Conservation (phyloP, 108 stramenopile genomes). For the Skeletonema grethae region DNA sequence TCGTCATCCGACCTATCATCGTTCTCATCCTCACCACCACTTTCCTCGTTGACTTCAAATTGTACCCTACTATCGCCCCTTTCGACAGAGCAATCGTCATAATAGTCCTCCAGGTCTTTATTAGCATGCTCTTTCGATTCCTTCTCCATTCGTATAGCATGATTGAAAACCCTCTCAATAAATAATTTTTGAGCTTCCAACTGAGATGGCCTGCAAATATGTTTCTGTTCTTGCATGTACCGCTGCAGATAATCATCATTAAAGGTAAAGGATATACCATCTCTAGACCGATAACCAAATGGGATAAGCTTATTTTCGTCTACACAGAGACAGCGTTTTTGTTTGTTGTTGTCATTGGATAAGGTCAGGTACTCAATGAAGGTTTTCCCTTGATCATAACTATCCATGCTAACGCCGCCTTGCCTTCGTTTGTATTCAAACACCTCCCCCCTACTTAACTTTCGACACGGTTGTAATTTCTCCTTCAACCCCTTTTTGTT, state of each 20-base stretch:
- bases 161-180: not conserved
- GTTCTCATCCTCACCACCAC: not conserved
- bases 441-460: conserved; percentile 17
- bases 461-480: conserved; percentile 15
- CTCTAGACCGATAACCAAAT: not conserved
- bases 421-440: conserved; percentile 1
- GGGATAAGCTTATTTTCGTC: not conserved
- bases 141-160: not conserved
- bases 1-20: conserved; percentile 18
- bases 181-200: not conserved
- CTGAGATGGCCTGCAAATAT: not conserved
- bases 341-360: not conserved
- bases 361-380: conserved; percentile 13
- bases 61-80: conserved; percentile 2
- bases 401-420: not conserved
- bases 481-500: not conserved
- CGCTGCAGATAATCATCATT: not conserved
- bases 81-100: not conserved
- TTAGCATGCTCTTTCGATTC: not conserved
- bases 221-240: not conserved
- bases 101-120: not conserved
- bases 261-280: not conserved
- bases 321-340: not conserved
- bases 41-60: not conserved
- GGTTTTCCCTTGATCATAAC: not conserved